phyloP scores from a whole-genome alignment of 352 stramenopile genomes.

The Phytopythium ostracodes region DNA sequence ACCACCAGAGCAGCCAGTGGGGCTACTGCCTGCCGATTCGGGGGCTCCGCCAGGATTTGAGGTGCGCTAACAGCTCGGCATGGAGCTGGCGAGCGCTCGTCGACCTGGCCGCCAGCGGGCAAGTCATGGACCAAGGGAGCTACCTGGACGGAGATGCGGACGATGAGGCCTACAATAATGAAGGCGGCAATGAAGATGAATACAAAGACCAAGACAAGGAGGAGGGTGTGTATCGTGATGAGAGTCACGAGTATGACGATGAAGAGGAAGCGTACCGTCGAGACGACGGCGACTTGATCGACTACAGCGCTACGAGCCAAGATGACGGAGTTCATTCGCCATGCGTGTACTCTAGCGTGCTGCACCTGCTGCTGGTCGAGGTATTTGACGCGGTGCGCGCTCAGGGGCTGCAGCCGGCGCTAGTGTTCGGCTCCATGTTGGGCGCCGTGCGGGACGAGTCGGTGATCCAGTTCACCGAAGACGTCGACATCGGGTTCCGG shows the following conservation, averaged over 20 bases:
- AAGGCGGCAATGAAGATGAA: not conserved
- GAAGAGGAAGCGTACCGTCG: constrained; percentile 3
- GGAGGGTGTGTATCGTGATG: not conserved
- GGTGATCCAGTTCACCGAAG: constrained; percentile 19
- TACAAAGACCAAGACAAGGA: not conserved
- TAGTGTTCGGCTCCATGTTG: constrained; percentile 14
- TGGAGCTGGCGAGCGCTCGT: constrained; percentile 5
- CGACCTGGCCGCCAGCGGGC: not conserved
- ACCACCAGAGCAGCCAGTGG: not conserved
- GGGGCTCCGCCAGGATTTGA: not conserved
- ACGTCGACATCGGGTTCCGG: constrained; percentile 16
- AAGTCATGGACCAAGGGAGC: not conserved
- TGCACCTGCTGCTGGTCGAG: constrained; percentile 16
- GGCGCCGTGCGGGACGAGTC: constrained; percentile 14
- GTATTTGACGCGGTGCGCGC: constrained; percentile 11
- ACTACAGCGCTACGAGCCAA: not conserved
- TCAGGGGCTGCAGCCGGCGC: not conserved
- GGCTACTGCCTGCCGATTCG: constrained; percentile 3
- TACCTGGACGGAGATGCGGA: not conserved
- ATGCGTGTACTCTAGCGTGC: constrained; percentile 15
- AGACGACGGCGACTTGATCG: not conserved
- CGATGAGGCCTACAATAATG: not conserved
- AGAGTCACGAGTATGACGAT: not conserved
- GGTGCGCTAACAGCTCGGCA: not conserved
- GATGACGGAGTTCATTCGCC: not conserved